These are phyloP conservation scores for Carpinus fangiana DNA, from an alignment of 306 rosid species.

Conservation along the genomic window DNA sequence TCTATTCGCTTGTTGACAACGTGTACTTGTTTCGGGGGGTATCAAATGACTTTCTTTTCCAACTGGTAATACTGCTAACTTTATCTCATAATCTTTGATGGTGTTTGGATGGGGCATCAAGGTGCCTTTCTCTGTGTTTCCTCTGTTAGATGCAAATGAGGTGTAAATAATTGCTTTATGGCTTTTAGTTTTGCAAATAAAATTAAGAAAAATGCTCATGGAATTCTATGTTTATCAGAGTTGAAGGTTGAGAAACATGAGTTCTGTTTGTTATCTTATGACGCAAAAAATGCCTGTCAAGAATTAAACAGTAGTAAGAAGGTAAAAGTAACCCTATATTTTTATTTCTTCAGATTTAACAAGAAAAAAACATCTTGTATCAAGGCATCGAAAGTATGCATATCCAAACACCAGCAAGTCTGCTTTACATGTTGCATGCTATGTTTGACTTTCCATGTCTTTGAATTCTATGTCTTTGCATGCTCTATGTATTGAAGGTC, in stretches of 20 bases:
- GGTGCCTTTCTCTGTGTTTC: not conserved
- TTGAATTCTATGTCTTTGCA: no score
- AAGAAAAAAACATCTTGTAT: conserved; percentile 3
- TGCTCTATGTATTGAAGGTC: conserved; percentile 56
- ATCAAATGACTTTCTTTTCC: conserved; percentile 70
- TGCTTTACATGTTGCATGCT: not conserved
- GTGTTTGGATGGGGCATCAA: not conserved
- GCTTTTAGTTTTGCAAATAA: conserved; percentile 1
- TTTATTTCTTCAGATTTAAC: not conserved
- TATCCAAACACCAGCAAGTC: not conserved
- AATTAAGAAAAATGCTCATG: no score
- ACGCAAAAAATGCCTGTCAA: not conserved
- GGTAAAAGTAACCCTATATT: not conserved
- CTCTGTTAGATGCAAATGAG: not conserved
- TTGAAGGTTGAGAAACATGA: no score
- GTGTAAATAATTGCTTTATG: not conserved
- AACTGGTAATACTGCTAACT: conserved; percentile 57
- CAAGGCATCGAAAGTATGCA: not conserved
- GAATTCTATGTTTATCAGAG: no score
- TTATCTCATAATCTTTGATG: not conserved
- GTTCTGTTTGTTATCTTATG: not conserved
- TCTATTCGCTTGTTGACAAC: conserved; percentile 52
- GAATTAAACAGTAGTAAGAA: not conserved
- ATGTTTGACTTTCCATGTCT: conserved; percentile 13
- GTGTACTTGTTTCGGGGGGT: conserved; percentile 74